A percentile compares a stretch with the other conserved stretches of the same genome.
Evolutionary conservation across 2,329 filamentous ascomycete species (phyloP).

Genomic region (Curvularia sp.): DNA sequence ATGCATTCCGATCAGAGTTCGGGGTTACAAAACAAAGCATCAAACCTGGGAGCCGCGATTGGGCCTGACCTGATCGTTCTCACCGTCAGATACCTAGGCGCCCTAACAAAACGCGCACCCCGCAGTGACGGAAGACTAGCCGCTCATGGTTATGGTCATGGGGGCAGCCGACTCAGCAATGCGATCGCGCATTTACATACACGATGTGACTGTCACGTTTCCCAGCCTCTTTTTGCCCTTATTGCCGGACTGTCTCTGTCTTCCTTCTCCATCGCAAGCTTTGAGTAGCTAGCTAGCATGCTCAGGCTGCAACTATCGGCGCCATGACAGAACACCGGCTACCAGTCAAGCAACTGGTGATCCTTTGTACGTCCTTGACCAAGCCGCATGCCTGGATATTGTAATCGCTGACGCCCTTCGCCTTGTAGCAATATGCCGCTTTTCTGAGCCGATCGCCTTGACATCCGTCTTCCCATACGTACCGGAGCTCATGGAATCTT

Average conservation of each 20-base stretch:
- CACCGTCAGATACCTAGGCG: conserved; percentile 5
- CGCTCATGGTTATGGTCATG: conserved; percentile 11
- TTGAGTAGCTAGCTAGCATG: conserved; percentile 16
- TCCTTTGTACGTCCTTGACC: conserved; percentile 42
- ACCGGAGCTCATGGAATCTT: conserved; percentile 62
- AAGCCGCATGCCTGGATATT: background rate
- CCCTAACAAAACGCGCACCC: background rate
- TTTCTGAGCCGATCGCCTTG: conserved; percentile 90
- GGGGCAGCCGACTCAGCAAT: conserved; percentile 18
- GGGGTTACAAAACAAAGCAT: conserved; percentile 1
- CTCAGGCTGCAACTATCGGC: conserved; percentile 16
- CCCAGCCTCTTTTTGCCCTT: background rate
- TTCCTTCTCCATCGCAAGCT: background rate
- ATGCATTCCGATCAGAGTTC: conserved; percentile 9
- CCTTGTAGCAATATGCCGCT: conserved; percentile 85
- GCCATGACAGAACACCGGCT: conserved; percentile 50
- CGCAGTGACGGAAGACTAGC: conserved; percentile 15
- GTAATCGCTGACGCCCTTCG: conserved; percentile 17
- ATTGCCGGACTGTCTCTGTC: too few relatives aligned
- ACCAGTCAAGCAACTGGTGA: conserved; percentile 51
- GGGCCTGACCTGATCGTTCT: background rate
- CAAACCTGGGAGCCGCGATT: background rate
- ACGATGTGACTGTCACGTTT: conserved; percentile 4
- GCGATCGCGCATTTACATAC: conserved; percentile 9
- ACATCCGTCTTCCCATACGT: conserved; percentile 95